Percentiles rank a stretch among this genome's conserved stretches.
Evolutionary conservation across 2,329 filamentous ascomycete genomes (phyloP).

Genomic region (Aspergillus neoniger): DNA sequence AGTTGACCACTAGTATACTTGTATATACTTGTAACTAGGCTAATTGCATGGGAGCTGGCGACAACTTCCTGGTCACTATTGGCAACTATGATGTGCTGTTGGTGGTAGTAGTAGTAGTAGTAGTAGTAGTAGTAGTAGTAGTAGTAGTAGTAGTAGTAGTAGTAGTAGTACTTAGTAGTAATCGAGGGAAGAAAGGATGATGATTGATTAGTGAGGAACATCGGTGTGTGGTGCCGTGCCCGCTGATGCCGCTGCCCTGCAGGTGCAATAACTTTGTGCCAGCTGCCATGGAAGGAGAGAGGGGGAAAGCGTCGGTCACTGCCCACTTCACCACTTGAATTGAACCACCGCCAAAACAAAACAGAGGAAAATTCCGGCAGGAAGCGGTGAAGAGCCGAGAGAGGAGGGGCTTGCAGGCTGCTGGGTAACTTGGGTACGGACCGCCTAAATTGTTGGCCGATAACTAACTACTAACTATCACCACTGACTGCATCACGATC

Average conservation of each 20-base stretch:
- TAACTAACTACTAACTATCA: neutral
- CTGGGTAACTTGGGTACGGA: slow-evolving; percentile 18
- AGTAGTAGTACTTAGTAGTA: too few species aligned
- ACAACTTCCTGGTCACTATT: neutral
- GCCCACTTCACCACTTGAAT: too few species aligned
- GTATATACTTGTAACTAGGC: neutral
- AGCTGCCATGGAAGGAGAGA: neutral
- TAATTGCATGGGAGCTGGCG: slow-evolving; percentile 4
- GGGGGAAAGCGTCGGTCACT: neutral
- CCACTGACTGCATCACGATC: slow-evolving; percentile 13
- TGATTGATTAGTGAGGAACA: neutral
- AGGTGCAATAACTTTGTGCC: slow-evolving; percentile 7
- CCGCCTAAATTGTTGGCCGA: slow-evolving; percentile 17
- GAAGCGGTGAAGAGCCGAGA: slow-evolving; percentile 20
- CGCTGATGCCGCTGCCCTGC: slow-evolving; percentile 7
- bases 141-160: too few species aligned
- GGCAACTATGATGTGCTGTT: slow-evolving; percentile 3
- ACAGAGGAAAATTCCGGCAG: neutral
- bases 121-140: too few species aligned
- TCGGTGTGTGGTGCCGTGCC: slow-evolving; percentile 3
- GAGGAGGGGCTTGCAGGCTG: slow-evolving; percentile 15
- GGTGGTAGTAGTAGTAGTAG: slow-evolving; percentile 5
- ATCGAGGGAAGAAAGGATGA: neutral
- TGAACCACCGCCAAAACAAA: too few species aligned
- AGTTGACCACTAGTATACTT: neutral